Conservation (phyloP, 1,139 yeast genomes). For the Saccharomyces hybrid region DNA sequence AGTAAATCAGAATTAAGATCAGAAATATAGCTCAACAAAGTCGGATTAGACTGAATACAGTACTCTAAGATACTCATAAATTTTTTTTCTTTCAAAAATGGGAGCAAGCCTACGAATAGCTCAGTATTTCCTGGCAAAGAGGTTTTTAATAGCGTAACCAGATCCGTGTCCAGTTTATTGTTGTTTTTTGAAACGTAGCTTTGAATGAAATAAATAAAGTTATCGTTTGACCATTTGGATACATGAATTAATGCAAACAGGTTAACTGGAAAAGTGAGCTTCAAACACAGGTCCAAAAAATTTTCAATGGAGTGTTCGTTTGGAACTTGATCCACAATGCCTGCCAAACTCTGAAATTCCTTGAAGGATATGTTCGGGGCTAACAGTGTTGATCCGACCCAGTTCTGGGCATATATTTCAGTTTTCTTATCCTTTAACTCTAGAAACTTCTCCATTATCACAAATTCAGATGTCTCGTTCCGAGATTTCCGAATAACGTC, state of each 20-base stretch:
- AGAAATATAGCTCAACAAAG: background rate
- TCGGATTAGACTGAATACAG: background rate
- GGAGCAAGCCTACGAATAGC: background rate
- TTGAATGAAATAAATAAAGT: background rate
- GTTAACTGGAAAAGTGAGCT: slow-evolving; percentile 2
- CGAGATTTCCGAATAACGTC: slow-evolving; percentile 9
- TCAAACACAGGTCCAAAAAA: slow-evolving; percentile 5
- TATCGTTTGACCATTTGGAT: slow-evolving; percentile 1
- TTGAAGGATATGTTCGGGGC: slow-evolving; percentile 12
- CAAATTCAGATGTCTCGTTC: slow-evolving; percentile 13
- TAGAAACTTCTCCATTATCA: slow-evolving; percentile 14
- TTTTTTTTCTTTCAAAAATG: background rate
- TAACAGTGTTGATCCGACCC: slow-evolving; percentile 21
- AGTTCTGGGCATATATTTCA: slow-evolving; percentile 16
- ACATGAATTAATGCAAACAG: background rate
- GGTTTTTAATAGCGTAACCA: background rate
- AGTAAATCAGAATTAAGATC: background rate
- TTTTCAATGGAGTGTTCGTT: slow-evolving; percentile 2
- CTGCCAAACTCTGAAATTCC: slow-evolving; percentile 6
- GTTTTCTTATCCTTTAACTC: slow-evolving; percentile 9
- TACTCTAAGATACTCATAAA: background rate
- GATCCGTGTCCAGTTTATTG: background rate
- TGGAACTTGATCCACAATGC: slow-evolving; percentile 2
- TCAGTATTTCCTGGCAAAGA: background rate
- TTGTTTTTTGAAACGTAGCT: background rate